A percentile compares a stretch with the other conserved stretches of the same genome.
Conservation (phyloP, 495 filamentous ascomycete genomes). For the Darksidea phi region DNA sequence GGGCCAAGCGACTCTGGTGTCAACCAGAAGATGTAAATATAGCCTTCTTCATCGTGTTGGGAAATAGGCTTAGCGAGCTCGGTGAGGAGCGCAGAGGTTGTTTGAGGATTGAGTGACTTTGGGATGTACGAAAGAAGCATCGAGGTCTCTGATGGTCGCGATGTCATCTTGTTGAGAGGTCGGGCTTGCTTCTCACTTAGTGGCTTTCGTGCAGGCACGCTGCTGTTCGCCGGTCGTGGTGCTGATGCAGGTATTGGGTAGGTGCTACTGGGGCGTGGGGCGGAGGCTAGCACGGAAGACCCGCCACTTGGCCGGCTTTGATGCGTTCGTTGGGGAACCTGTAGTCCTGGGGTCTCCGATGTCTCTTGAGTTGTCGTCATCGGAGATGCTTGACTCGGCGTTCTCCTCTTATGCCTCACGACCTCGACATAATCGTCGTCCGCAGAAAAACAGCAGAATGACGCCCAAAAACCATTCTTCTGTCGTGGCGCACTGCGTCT, state of each 20-base stretch:
- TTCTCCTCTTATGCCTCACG: constrained; percentile 40
- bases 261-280: not conserved
- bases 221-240: constrained; percentile 3
- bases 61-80: constrained; percentile 85
- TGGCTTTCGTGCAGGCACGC: constrained; percentile 24
- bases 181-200: constrained; percentile 25
- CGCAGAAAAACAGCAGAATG: constrained; percentile 35
- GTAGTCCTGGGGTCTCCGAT: constrained; percentile 9
- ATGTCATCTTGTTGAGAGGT: constrained; percentile 44
- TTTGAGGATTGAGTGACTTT: constrained; percentile 57
- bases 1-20: constrained; percentile 54
- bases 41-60: constrained; percentile 75
- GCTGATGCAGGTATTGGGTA: not conserved
- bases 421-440: constrained; percentile 47
- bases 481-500: constrained; percentile 2
- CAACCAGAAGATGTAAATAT: constrained; percentile 98
- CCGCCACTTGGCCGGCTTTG: not conserved
- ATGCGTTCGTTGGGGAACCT: not conserved
- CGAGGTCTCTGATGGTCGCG: constrained; percentile 48
- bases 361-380: constrained; percentile 15
- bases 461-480: constrained; percentile 40
- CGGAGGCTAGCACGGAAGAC: not conserved
- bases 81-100: constrained; percentile 61
- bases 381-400: constrained; percentile 10
- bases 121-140: constrained; percentile 67